Evolutionary conservation across 202 grass and related monocot genomes (phyloP), one percentile per base, ranked within the genome.

Genomic region (Eragrostis tef): DNA sequence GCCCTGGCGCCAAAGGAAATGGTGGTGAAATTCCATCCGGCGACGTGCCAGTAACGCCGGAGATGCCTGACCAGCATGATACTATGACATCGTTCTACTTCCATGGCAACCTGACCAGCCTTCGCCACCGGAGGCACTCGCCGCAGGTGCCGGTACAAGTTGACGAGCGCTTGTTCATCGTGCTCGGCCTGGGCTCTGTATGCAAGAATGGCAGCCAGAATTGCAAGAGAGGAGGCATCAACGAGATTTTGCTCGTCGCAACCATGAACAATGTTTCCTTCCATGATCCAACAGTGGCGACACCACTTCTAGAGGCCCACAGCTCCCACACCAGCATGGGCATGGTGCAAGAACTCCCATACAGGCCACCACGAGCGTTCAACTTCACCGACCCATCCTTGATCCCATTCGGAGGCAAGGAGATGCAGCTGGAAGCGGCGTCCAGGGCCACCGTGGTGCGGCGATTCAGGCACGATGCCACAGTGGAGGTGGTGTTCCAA

Each of bases 401-500:
- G 44, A 88, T 83, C 13, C 64, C 64, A 2, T 16, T 3, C 16
- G 82, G 56, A 7, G 22, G 46, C 9, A 36, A 15, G 49, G 58
- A 59, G 58, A 71, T 20, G 43, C 59, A 2, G 25, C 12, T 78
- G 1, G 70, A 69, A 42, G 58, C 62, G 19, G 65, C 86, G 6
- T 20, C 53, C 0, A 75, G 61, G 67, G 72, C 73, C n/a, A 88
- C 73, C 0, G 22, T 31, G 11, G 66, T 56, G 6, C 25, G 61
- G 1, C 36, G 67, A 68, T 59, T 88, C 52, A 7, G 46, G 27
- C 27, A 79, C 16, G 73, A 67, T 17, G 15, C 66, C 0, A 66
- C 51, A 0, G 86, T 88, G 61, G 80, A 88, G 20, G 54, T 88
- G 5, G 66, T 88, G 3, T 73, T 88, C 14, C 80, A 88, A 53